phyloP scores from a whole-genome alignment of 805 yeast genomes.

The Wickerhamiella kazuoi region DNA sequence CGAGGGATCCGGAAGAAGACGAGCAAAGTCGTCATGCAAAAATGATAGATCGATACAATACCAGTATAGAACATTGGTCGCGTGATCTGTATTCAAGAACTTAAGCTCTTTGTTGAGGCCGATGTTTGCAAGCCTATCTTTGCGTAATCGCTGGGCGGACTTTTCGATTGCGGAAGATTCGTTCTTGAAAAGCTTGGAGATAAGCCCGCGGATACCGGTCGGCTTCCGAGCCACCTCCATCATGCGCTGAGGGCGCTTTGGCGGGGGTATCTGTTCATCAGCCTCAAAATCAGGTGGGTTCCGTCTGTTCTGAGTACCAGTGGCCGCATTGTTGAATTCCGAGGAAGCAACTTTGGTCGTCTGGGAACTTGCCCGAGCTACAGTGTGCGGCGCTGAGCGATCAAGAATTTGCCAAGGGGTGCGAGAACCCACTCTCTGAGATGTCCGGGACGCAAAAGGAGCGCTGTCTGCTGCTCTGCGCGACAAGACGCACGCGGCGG shows the following conservation, averaged over 20 bases:
- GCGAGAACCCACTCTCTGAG: no score
- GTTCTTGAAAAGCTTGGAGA: slow-evolving; percentile 5
- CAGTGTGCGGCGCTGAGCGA: background rate
- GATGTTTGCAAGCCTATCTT: slow-evolving; percentile 1
- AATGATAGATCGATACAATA: slow-evolving; percentile 18
- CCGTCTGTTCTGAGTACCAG: no score
- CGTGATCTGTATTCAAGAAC: slow-evolving; percentile 11
- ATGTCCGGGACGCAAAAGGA: no score
- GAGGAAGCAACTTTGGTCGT: background rate
- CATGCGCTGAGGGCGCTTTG: slow-evolving; percentile 6
- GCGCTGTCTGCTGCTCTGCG: no score
- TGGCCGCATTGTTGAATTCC: no score
- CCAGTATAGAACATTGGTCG: slow-evolving; percentile 20
- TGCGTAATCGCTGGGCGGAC: slow-evolving; percentile 1
- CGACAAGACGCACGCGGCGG: background rate
- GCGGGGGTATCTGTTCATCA: no score
- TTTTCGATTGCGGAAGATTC: background rate
- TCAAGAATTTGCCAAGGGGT: background rate
- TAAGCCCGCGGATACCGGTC: slow-evolving; percentile 2
- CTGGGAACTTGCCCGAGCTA: background rate
- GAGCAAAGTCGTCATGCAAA: slow-evolving; percentile 17
- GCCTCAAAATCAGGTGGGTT: no score
- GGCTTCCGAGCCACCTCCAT: slow-evolving; percentile 5
- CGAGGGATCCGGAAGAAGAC: slow-evolving; percentile 17
- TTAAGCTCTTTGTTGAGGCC: slow-evolving; percentile 2